Evolutionary conservation across 1,284 basidiomycete species (phyloP).

Genomic region (Austroboletus niveus): DNA sequence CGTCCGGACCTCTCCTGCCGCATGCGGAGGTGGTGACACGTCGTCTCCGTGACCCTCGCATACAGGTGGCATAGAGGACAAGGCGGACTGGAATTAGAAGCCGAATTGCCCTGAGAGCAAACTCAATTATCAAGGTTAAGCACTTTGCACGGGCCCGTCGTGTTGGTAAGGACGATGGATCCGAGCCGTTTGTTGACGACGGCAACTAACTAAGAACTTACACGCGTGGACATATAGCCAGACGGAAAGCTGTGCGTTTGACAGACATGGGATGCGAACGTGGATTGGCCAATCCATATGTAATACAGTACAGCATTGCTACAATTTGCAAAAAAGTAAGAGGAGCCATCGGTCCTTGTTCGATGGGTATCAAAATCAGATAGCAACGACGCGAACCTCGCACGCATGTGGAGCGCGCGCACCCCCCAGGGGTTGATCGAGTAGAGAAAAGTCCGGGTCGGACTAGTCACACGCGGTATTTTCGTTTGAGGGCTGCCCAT

Average conservation of each 20-base stretch:
- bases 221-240: background rate
- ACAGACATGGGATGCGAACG: slow-evolving; percentile 1
- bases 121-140: too few relatives aligned
- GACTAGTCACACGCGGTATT: slow-evolving; percentile 52
- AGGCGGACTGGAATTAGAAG: too few relatives aligned
- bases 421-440: background rate
- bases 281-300: slow-evolving; percentile 13
- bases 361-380: background rate
- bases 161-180: too few relatives aligned
- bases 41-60: too few relatives aligned
- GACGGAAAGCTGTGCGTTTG: background rate
- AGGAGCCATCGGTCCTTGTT: slow-evolving; percentile 13
- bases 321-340: slow-evolving; percentile 13
- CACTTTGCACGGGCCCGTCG: too few relatives aligned
- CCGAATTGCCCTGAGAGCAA: too few relatives aligned
- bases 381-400: background rate
- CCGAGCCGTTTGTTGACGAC: too few relatives aligned
- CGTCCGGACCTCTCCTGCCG: too few relatives aligned
- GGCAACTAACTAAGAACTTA: background rate
- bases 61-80: too few relatives aligned
- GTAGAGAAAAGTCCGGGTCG: background rate
- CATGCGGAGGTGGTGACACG: too few relatives aligned
- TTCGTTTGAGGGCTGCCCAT: slow-evolving; percentile 68
- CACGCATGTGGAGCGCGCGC: background rate
- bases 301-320: slow-evolving; percentile 24